Percentiles rank a stretch among this genome's conserved stretches.
phyloP scores from a whole-genome alignment of 2,329 filamentous ascomycete species.

The Fusarium falciforme region DNA sequence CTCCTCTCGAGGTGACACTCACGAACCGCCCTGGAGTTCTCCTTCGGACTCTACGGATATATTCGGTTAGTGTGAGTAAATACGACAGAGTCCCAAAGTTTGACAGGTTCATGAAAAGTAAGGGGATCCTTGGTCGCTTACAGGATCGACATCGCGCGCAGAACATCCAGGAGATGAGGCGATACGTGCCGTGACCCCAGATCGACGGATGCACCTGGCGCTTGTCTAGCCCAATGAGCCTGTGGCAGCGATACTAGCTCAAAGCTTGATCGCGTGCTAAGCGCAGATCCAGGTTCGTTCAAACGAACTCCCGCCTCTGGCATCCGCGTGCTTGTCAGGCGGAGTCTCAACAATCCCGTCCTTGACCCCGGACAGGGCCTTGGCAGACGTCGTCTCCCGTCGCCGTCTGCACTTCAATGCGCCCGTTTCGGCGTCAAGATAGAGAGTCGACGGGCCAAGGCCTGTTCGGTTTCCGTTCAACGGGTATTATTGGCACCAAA shows the following conservation, averaged over 20 bases:
- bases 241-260: neutral
- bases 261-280: constrained; percentile 30
- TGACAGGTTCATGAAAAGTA: constrained; percentile 12
- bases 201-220: constrained; percentile 34
- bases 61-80: constrained; percentile 4
- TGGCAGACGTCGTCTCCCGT: constrained; percentile 14
- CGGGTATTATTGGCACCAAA: constrained; percentile 29
- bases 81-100: constrained; percentile 2
- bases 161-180: constrained; percentile 12
- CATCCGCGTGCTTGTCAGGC: neutral
- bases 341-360: neutral
- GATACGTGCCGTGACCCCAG: constrained; percentile 22
- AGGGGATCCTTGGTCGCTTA: constrained; percentile 19
- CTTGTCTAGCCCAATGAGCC: constrained; percentile 34
- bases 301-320: constrained; percentile 1
- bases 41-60: constrained; percentile 1
- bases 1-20: constrained; percentile 1
- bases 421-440: constrained; percentile 14
- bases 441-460: constrained; percentile 9
- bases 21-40: neutral
- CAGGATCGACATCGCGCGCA: constrained; percentile 31
- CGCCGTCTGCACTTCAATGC: constrained; percentile 5
- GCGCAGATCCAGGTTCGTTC: constrained; percentile 37
- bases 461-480: constrained; percentile 6
- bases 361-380: constrained; percentile 15